Conservation (phyloP, 2,329 filamentous ascomycete species). For the Penicillium sp. region DNA sequence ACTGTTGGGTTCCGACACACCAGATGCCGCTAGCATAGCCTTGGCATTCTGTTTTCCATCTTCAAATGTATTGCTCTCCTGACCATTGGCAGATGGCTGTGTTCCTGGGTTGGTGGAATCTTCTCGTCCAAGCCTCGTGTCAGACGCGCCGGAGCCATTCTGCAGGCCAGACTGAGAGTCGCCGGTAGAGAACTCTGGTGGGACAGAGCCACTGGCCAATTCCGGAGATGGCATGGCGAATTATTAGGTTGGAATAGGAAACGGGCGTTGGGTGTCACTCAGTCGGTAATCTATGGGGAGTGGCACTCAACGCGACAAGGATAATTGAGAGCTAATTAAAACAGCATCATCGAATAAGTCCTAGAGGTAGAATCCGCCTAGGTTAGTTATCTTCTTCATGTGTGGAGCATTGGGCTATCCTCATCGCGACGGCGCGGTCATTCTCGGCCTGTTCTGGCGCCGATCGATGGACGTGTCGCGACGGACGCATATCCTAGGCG, state of each 20-base stretch:
- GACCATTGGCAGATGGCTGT: conserved; percentile 30
- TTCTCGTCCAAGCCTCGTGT: conserved; percentile 20
- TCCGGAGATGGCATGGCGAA: conserved; percentile 39
- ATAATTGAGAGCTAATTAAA: conserved; percentile 24
- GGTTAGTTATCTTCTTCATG: background rate
- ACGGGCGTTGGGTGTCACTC: conserved; percentile 16
- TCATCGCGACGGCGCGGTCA: conserved; percentile 14
- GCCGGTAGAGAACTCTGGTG: conserved; percentile 23
- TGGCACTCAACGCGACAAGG: conserved; percentile 27
- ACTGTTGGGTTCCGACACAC: conserved; percentile 32
- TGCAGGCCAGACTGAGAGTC: conserved; percentile 26
- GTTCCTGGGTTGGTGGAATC: conserved; percentile 24
- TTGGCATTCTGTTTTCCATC: conserved; percentile 63
- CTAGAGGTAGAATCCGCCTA: background rate
- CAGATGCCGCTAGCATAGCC: conserved; percentile 58
- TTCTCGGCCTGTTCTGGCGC: conserved; percentile 4
- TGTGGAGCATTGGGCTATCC: background rate
- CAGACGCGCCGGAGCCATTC: conserved; percentile 27
- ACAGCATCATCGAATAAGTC: conserved; percentile 32
- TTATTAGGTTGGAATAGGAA: background rate
- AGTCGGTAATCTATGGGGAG: conserved; percentile 19
- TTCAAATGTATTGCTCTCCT: conserved; percentile 48
- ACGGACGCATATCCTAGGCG: conserved; percentile 11
- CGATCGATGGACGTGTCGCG: conserved; percentile 21
- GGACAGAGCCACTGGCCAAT: conserved; percentile 23